A percentile compares a stretch with the other conserved stretches of the same genome.
These are phyloP conservation scores for Paxillus ammoniavirescens DNA, from an alignment of 768 basidiomycete species.

Conservation along the genomic window DNA sequence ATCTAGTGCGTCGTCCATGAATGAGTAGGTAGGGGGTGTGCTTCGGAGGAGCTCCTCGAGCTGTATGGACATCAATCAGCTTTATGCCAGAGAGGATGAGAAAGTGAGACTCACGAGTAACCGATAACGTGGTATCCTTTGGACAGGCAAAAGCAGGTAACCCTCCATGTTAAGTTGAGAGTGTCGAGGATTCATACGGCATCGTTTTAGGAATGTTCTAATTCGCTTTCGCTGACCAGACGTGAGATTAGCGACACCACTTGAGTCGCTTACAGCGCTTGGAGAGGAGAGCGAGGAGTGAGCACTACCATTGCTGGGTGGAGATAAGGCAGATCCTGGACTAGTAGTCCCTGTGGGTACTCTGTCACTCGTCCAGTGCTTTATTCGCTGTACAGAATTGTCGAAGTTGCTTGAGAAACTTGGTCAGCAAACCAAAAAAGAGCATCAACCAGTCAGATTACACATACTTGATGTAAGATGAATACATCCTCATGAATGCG, in stretches of 20 bases:
- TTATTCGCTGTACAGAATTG: slow-evolving; percentile 84
- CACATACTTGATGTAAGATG: slow-evolving; percentile 92
- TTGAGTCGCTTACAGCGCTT: slow-evolving; percentile 37
- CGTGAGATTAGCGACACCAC: slow-evolving; percentile 56
- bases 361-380: slow-evolving; percentile 75
- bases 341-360: slow-evolving; percentile 36
- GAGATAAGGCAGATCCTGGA: slow-evolving; percentile 41
- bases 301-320: slow-evolving; percentile 55
- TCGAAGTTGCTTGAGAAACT: slow-evolving; percentile 77
- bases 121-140: slow-evolving; percentile 96
- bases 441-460: slow-evolving; percentile 4
- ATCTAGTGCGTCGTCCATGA: slow-evolving; percentile 80
- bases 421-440: slow-evolving; percentile 11
- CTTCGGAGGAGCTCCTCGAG: slow-evolving; percentile 83
- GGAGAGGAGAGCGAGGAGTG: slow-evolving; percentile 54
- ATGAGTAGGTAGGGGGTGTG: slow-evolving; percentile 78
- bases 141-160: slow-evolving; percentile 91
- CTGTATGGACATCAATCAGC: slow-evolving; percentile 27
- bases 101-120: slow-evolving; percentile 64
- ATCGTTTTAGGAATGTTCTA: slow-evolving; percentile 85
- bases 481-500: slow-evolving; percentile 99
- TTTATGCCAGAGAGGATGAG: background rate
- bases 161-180: slow-evolving; percentile 93
- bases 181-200: slow-evolving; percentile 84
- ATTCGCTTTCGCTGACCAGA: slow-evolving; percentile 87